Percentiles rank a stretch among this genome's conserved stretches.
These are phyloP conservation scores for Saitozyma podzolica DNA, from an alignment of 768 basidiomycete species.

Conservation along the genomic window DNA sequence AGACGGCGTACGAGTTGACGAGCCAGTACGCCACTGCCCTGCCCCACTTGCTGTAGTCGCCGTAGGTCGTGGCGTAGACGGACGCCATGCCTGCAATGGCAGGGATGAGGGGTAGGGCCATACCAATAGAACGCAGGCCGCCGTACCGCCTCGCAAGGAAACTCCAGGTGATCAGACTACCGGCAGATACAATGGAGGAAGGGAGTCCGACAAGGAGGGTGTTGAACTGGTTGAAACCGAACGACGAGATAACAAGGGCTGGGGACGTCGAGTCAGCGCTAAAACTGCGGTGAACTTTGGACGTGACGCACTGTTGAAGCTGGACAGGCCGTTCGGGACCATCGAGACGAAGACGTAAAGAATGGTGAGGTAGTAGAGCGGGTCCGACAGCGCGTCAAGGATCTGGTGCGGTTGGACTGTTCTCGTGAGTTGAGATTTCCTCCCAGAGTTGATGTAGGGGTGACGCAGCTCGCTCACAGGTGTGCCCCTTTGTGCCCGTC, in stretches of 20 bases:
- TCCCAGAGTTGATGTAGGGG: not conserved
- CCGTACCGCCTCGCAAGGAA: constrained; percentile 19
- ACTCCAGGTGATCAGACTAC: constrained; percentile 16
- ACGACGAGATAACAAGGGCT: constrained; percentile 3
- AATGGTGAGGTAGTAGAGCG: constrained; percentile 22
- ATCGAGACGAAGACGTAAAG: constrained; percentile 17
- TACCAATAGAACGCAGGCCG: constrained; percentile 22
- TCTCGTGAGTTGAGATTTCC: not conserved
- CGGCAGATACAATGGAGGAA: constrained; percentile 4
- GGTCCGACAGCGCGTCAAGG: constrained; percentile 17
- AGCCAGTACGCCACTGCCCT: constrained; percentile 22
- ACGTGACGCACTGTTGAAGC: constrained; percentile 22
- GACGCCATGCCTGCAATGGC: constrained; percentile 24
- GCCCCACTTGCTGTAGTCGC: constrained; percentile 26
- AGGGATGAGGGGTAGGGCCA: constrained; percentile 23
- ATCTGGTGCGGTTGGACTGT: constrained; percentile 23
- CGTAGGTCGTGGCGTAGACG: constrained; percentile 26
- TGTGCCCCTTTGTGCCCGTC: constrained; percentile 20
- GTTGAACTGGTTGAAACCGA: too few species aligned
- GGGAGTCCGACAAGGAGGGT: too few species aligned
- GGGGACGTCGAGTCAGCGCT: constrained; percentile 16
- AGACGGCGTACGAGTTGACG: constrained; percentile 26
- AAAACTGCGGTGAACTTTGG: not conserved
- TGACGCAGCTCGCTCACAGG: constrained; percentile 3
- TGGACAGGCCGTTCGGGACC: constrained; percentile 25